Evolutionary conservation across 495 filamentous ascomycete genomes (phyloP).

Genomic region (Xylaria scruposa): DNA sequence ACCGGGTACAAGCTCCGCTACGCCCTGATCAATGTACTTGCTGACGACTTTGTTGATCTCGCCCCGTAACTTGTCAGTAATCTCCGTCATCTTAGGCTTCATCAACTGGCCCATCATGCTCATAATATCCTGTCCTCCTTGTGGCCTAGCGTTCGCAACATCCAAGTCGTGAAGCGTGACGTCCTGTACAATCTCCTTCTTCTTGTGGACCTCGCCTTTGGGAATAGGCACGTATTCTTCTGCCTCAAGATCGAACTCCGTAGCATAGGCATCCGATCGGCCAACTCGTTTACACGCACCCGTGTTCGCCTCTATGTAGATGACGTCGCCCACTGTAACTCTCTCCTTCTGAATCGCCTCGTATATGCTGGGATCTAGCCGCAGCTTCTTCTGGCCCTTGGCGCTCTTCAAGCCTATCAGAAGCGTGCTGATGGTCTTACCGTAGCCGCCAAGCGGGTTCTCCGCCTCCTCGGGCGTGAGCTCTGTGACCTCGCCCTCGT

Average conservation of each 20-base stretch:
- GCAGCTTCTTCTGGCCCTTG: conserved; percentile 94
- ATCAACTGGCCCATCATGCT: conserved; percentile 99
- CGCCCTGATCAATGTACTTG: conserved; percentile 96
- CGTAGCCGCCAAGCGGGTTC: conserved; percentile 94
- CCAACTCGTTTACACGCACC: conserved; percentile 97
- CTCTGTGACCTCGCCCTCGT: conserved; percentile 96
- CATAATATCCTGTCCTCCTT: conserved; percentile 99
- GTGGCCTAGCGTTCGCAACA: conserved; percentile 91
- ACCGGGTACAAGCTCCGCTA: conserved; percentile 96
- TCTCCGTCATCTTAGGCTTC: conserved; percentile 99
- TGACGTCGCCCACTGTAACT: conserved; percentile 93
- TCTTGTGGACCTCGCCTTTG: conserved; percentile 98
- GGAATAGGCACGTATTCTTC: conserved; percentile 99
- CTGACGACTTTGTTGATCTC: conserved; percentile 99
- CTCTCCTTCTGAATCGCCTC: conserved; percentile 98
- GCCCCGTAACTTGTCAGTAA: conserved; percentile 90
- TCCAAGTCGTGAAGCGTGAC: conserved; percentile 96
- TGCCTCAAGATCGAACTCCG: conserved; percentile 97
- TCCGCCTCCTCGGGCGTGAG: conserved; percentile 96
- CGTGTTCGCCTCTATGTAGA: conserved; percentile 98
- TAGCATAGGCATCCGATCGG: conserved; percentile 92
- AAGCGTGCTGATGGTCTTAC: conserved; percentile 89
- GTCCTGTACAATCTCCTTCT: conserved; percentile 99
- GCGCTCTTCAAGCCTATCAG: conserved; percentile 89
- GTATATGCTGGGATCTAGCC: conserved; percentile 96